Evolutionary conservation across 2,329 filamentous ascomycete species (phyloP).

Genomic region (Lasiodiplodia hormozganensis): DNA sequence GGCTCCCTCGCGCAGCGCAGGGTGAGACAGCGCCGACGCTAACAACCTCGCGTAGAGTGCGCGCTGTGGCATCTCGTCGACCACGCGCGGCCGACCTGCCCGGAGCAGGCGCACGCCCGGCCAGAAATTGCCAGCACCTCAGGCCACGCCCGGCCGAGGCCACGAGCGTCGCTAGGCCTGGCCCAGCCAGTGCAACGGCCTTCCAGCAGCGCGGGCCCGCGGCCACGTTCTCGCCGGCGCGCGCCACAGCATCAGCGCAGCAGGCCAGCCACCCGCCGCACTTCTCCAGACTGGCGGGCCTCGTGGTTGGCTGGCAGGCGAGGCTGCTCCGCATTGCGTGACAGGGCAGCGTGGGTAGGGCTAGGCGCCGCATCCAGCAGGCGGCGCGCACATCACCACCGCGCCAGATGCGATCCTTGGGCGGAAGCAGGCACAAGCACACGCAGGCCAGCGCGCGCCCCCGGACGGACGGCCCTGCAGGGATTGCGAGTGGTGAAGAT

Average conservation of each 20-base stretch:
- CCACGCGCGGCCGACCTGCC: slow-evolving; percentile 16
- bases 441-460: slow-evolving; percentile 9
- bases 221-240: slow-evolving; percentile 4
- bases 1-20: slow-evolving; percentile 17
- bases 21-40: slow-evolving; percentile 25
- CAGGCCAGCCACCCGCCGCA: slow-evolving; percentile 20
- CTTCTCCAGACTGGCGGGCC: slow-evolving; percentile 24
- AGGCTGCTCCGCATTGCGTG: slow-evolving; percentile 11
- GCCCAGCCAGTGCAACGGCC: neutral
- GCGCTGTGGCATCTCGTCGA: neutral
- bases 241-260: slow-evolving; percentile 22
- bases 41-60: slow-evolving; percentile 17
- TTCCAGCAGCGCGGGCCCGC: slow-evolving; percentile 12
- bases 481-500: slow-evolving; percentile 18
- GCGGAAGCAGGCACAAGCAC: slow-evolving; percentile 22
- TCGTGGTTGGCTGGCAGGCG: neutral
- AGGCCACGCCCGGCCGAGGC: slow-evolving; percentile 4
- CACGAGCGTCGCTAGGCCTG: neutral
- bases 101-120: neutral
- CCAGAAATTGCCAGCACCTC: slow-evolving; percentile 3
- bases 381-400: slow-evolving; percentile 1
- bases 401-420: neutral
- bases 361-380: slow-evolving; percentile 12
- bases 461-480: slow-evolving; percentile 14
- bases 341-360: slow-evolving; percentile 3